phyloP scores from a whole-genome alignment of 768 basidiomycete species.

The Pleurotus tuoliensis region DNA sequence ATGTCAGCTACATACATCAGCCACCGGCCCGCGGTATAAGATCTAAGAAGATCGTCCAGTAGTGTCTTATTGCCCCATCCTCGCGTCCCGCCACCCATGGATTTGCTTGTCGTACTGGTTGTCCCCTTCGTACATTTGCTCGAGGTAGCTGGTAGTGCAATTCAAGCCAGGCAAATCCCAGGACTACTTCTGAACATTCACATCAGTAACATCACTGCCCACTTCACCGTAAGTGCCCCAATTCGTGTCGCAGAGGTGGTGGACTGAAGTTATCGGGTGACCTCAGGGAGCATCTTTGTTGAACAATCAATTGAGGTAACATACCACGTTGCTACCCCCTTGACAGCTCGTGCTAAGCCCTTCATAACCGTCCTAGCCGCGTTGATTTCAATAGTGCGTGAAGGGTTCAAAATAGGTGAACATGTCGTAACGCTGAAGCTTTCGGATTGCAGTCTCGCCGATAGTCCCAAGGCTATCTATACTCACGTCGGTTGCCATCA shows the following conservation, averaged over 20 bases:
- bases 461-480: background rate
- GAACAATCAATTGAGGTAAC: conserved; percentile 2
- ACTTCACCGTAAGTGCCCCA: background rate
- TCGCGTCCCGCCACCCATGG: background rate
- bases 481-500: background rate
- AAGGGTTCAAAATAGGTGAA: background rate
- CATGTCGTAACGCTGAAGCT: background rate
- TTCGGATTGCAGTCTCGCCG: background rate
- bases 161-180: background rate
- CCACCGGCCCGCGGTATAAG: background rate
- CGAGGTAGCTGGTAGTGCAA: background rate
- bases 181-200: background rate
- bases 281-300: background rate
- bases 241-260: background rate
- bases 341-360: too few relatives aligned
- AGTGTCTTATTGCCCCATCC: background rate
- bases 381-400: background rate
- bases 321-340: background rate
- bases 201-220: background rate
- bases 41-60: background rate
- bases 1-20: too few relatives aligned
- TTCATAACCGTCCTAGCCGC: background rate
- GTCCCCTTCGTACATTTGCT: background rate
- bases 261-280: too few relatives aligned
- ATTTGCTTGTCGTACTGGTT: background rate